A percentile compares a stretch with the other conserved stretches of the same genome.
Evolutionary conservation across 2,329 filamentous ascomycete genomes (phyloP).

Genomic region (Aspergillus ochraceoroseus): DNA sequence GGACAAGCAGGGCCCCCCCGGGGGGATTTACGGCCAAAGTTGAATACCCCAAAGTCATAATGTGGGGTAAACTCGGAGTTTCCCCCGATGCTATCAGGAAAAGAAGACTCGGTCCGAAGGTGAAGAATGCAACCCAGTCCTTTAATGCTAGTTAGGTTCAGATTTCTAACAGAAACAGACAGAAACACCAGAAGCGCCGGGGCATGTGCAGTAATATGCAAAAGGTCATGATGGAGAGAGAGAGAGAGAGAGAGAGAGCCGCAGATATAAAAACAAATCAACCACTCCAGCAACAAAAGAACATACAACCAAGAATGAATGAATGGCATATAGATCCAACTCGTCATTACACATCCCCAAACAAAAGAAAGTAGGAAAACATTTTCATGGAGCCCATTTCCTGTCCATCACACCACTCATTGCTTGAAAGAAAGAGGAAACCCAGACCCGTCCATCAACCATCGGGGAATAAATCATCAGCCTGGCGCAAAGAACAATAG

Average conservation of each 20-base stretch:
- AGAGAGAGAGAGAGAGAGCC: slow-evolving; percentile 11
- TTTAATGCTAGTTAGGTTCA: slow-evolving; percentile 9
- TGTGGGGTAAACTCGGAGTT: slow-evolving; percentile 10
- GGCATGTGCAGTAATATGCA: slow-evolving; percentile 25
- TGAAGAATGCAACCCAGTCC: slow-evolving; percentile 6
- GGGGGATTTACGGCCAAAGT: no score
- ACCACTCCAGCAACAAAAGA: slow-evolving; percentile 15
- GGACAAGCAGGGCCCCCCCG: no score
- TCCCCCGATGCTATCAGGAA: slow-evolving; percentile 1
- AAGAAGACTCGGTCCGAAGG: neutral
- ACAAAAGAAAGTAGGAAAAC: neutral
- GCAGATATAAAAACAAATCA: slow-evolving; percentile 8
- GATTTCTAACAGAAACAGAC: slow-evolving; percentile 14
- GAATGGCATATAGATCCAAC: slow-evolving; percentile 20
- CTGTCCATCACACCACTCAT: slow-evolving; percentile 4
- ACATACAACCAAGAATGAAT: slow-evolving; percentile 10
- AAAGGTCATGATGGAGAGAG: slow-evolving; percentile 19
- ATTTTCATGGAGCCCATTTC: neutral
- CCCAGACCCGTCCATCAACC: slow-evolving; percentile 13
- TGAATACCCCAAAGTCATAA: neutral
- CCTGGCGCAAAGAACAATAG: slow-evolving; percentile 9
- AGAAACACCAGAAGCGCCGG: slow-evolving; percentile 25
- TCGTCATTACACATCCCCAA: slow-evolving; percentile 21
- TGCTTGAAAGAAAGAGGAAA: slow-evolving; percentile 12
- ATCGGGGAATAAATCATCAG: slow-evolving; percentile 15